phyloP scores from a whole-genome alignment of 2,329 filamentous ascomycete species.

The Microcyclosporella mali region DNA sequence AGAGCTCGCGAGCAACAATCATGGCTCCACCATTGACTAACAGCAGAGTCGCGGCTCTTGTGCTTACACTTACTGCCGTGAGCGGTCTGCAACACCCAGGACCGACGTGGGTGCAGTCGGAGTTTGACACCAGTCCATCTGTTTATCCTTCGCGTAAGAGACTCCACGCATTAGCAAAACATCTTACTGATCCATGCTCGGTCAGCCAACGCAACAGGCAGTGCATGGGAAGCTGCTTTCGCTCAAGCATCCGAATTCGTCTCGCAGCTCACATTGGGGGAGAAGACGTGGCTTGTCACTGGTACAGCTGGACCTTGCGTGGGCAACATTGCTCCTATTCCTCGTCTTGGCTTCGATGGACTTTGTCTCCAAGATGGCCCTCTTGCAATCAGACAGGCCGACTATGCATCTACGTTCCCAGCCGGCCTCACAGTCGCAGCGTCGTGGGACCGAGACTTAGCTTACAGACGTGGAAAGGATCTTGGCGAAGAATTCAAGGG shows the following conservation, averaged over 20 bases:
- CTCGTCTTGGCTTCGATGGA: slow-evolving; percentile 62
- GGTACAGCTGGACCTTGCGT: slow-evolving; percentile 30
- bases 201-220: slow-evolving; percentile 25
- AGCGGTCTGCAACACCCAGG: no score
- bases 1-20: no score
- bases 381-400: slow-evolving; percentile 70
- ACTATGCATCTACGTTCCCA: slow-evolving; percentile 80
- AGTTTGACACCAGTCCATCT: no score
- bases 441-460: slow-evolving; percentile 79
- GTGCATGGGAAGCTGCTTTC: slow-evolving; percentile 29
- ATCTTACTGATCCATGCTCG: slow-evolving; percentile 3
- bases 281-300: slow-evolving; percentile 29
- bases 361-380: slow-evolving; percentile 83
- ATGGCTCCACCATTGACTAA: no score
- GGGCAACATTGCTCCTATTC: slow-evolving; percentile 39
- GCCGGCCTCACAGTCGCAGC: slow-evolving; percentile 83
- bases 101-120: no score
- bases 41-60: no score
- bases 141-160: no score
- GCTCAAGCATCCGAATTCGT: slow-evolving; percentile 27
- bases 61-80: no score
- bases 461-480: slow-evolving; percentile 70
- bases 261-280: slow-evolving; percentile 30
- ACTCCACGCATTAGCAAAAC: no score
- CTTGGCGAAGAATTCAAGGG: slow-evolving; percentile 65